These are phyloP conservation scores for Trametes cubensis DNA, from an alignment of 768 basidiomycete genomes.

Conservation along the genomic window DNA sequence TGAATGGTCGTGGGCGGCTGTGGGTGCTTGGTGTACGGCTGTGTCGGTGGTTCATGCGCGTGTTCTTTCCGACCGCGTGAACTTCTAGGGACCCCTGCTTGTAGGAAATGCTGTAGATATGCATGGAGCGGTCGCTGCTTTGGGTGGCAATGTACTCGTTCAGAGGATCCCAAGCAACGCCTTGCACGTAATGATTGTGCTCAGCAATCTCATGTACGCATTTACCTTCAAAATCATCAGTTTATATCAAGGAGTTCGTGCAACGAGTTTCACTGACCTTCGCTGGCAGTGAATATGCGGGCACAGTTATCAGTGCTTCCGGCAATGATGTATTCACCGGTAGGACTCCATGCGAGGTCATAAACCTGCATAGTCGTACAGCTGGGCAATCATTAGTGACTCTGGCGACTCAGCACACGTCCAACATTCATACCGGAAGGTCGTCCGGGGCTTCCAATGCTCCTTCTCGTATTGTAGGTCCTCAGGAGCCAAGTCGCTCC, in stretches of 20 bases:
- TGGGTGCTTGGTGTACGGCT: slow-evolving; percentile 67
- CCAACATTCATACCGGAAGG: slow-evolving; percentile 62
- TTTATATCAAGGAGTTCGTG: background rate
- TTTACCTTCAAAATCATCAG: slow-evolving; percentile 56
- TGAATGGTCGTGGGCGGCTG: slow-evolving; percentile 60
- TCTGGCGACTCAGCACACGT: background rate
- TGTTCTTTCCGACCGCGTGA: slow-evolving; percentile 89
- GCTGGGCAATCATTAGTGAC: slow-evolving; percentile 43
- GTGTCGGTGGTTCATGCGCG: slow-evolving; percentile 71
- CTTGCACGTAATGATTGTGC: slow-evolving; percentile 96
- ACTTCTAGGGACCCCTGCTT: slow-evolving; percentile 85
- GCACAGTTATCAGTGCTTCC: slow-evolving; percentile 97
- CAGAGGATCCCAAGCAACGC: slow-evolving; percentile 97
- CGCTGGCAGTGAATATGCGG: slow-evolving; percentile 72
- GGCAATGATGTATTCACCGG: slow-evolving; percentile 91
- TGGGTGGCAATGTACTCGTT: slow-evolving; percentile 98
- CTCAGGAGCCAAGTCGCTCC: slow-evolving; percentile 77
- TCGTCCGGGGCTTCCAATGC: slow-evolving; percentile 88
- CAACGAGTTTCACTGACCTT: slow-evolving; percentile 51
- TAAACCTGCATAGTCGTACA: slow-evolving; percentile 96
- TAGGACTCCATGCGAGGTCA: slow-evolving; percentile 96
- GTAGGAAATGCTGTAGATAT: slow-evolving; percentile 83
- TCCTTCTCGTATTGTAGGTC: slow-evolving; percentile 92
- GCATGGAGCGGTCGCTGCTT: slow-evolving; percentile 94
- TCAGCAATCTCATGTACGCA: slow-evolving; percentile 90